These are phyloP conservation scores for Talaromyces piceae DNA, from an alignment of 2,329 filamentous ascomycete species.

Conservation along the genomic window DNA sequence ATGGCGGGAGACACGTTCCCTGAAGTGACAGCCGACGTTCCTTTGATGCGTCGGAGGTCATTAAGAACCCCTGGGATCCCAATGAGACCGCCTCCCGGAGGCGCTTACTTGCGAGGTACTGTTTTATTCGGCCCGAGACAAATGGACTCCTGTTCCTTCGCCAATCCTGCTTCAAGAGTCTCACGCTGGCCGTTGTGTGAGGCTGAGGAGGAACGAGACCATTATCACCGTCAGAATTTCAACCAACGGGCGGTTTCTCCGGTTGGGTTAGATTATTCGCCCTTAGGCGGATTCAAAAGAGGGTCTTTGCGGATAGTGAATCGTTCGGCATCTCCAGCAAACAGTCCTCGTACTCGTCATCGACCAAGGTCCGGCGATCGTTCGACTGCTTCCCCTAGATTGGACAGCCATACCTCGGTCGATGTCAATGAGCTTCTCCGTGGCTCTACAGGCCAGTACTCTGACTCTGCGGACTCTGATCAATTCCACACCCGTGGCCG, in stretches of 20 bases:
- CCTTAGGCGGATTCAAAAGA: slow-evolving; percentile 32
- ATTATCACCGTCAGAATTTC: slow-evolving; percentile 8
- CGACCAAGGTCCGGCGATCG: background rate
- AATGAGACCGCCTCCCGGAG: slow-evolving; percentile 26
- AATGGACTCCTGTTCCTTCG: slow-evolving; percentile 10
- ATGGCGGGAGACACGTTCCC: slow-evolving; percentile 14
- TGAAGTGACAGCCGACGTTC: slow-evolving; percentile 17
- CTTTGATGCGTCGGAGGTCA: slow-evolving; percentile 31
- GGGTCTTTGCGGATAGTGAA: slow-evolving; percentile 36
- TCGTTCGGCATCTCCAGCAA: slow-evolving; percentile 29
- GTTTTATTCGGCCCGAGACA: slow-evolving; percentile 20
- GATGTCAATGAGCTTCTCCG: background rate
- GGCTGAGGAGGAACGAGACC: slow-evolving; percentile 12
- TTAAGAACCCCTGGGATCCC: slow-evolving; percentile 29
- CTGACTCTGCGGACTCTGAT: background rate
- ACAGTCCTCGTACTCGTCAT: slow-evolving; percentile 26
- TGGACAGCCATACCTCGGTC: background rate
- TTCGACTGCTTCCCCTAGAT: background rate
- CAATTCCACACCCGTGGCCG: background rate
- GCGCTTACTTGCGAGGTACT: slow-evolving; percentile 15
- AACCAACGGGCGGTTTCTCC: slow-evolving; percentile 20
- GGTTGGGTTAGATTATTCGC: slow-evolving; percentile 29
- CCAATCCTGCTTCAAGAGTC: slow-evolving; percentile 1
- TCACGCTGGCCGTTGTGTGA: slow-evolving; percentile 17
- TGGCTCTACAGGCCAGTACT: background rate